Evolutionary conservation across 176 grass and related monocot species (phyloP), one percentile per base, ranked within the genome.

Genomic region (Raddia guianensis): DNA sequence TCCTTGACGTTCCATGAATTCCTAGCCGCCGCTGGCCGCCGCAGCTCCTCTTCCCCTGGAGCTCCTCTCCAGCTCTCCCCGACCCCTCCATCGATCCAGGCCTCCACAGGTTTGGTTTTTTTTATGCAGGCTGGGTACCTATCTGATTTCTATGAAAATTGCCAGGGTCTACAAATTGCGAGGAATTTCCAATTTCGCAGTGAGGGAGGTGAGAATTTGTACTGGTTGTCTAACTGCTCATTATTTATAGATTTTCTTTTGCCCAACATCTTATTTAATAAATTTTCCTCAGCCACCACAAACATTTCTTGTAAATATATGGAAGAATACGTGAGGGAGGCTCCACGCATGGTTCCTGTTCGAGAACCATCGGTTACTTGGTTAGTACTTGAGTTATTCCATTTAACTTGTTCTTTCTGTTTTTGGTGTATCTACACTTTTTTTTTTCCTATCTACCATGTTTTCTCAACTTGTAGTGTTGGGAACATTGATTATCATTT

Each of bases 171-270:
- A 72, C 91, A 99, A 85, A 87, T 99, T 52, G 93, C 97, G 5
- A 94, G 97, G 72, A 99, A 99, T 80, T 99, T 99, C 48, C 97
- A 99, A 63, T 99, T 99, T 87, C 97, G 93, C 19, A 96, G 79
- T 80, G 87, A 90, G 97, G 73, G 97, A 99, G 97, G 97, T 99
- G 83, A 74, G 81, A 42, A 2, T 15, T 72, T 72, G n/a, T 56
- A 9, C 20, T 77, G 14, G 35, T 53, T 33, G 61, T 63, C 14
- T 37, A 43, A 37, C 61, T 14, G 58, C 75, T 76, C 8, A 77
- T 14, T 70, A 64, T 83, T 61, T 66, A 8, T 50, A 80, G n/a
- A 15, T 73, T 86, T 7, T 5, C n/a, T n/a, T 47, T 66, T 80
- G 16, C 34, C 44, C 49, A 48, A 46, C 20, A 64, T 80, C 78